Percentiles rank a stretch among this genome's conserved stretches.
phyloP scores from a whole-genome alignment of 371 early-diverging fungal species.

The Mucor plumbeus region DNA sequence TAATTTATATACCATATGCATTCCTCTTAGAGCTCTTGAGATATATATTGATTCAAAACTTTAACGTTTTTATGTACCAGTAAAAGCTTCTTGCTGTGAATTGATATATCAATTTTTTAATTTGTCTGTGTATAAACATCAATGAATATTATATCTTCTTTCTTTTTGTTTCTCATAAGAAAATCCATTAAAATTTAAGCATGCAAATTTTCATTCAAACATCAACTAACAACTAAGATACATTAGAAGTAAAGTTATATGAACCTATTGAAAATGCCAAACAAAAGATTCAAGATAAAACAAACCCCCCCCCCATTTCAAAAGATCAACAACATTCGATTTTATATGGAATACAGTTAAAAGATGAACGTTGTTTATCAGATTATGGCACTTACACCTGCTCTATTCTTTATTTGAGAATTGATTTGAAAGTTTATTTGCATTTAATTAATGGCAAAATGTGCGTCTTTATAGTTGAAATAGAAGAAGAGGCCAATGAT shows the following conservation, averaged over 20 bases:
- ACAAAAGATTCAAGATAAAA: conserved; percentile 93
- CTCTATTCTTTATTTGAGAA: background rate
- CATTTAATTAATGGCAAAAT: background rate
- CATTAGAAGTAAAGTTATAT: background rate
- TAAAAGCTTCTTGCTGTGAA: too few species aligned
- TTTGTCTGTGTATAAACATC: too few species aligned
- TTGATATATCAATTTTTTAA: too few species aligned
- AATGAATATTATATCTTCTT: background rate
- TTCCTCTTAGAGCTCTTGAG: too few species aligned
- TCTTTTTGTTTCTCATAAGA: background rate
- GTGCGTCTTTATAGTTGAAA: background rate
- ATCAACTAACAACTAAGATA: background rate
- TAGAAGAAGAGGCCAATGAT: background rate
- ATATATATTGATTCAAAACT: too few species aligned
- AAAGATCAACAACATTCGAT: conserved; percentile 74
- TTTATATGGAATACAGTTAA: background rate
- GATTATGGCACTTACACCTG: background rate
- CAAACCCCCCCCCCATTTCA: conserved; percentile 89
- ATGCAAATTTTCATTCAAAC: background rate
- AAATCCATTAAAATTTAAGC: background rate
- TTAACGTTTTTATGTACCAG: too few species aligned
- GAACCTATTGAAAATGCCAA: background rate
- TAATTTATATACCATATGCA: too few species aligned
- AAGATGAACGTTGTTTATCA: background rate
- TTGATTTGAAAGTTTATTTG: background rate